Conservation (phyloP, 768 basidiomycete species). For the Lentinula sp. region DNA sequence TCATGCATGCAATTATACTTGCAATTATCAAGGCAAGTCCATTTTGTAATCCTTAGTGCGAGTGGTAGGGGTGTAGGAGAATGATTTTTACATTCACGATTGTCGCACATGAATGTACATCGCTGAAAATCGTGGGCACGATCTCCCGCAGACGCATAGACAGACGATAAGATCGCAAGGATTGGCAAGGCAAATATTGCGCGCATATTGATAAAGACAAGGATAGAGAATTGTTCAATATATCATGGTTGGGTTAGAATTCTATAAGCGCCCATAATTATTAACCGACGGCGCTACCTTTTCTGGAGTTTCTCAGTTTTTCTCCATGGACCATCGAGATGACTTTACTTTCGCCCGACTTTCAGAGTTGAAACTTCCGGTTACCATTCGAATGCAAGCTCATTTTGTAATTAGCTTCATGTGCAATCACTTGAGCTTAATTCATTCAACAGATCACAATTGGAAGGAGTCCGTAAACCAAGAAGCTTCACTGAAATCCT, state of each 20-base stretch:
- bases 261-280: neutral
- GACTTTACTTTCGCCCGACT: constrained; percentile 93
- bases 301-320: neutral
- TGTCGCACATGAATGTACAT: constrained; percentile 43
- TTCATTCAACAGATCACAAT: constrained; percentile 58
- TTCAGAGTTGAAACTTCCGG: constrained; percentile 80
- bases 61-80: constrained; percentile 32
- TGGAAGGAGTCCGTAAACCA: constrained; percentile 77
- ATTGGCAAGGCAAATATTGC: neutral
- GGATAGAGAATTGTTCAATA: no score
- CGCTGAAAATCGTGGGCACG: constrained; percentile 40
- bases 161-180: neutral
- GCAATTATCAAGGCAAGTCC: constrained; percentile 87
- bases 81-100: constrained; percentile 31
- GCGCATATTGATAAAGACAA: neutral
- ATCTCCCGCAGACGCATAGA: constrained; percentile 57
- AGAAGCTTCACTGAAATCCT: constrained; percentile 73
- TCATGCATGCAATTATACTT: constrained; percentile 85
- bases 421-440: neutral
- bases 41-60: constrained; percentile 62
- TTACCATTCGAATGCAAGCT: constrained; percentile 78
- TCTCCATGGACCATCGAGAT: constrained; percentile 57
- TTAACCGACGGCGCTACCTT: no score
- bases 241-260: neutral
- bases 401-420: neutral